A percentile compares a stretch with the other conserved stretches of the same genome.
These are phyloP conservation scores for Daldinia sp. DNA, from an alignment of 2,329 filamentous ascomycete species.

Conservation along the genomic window DNA sequence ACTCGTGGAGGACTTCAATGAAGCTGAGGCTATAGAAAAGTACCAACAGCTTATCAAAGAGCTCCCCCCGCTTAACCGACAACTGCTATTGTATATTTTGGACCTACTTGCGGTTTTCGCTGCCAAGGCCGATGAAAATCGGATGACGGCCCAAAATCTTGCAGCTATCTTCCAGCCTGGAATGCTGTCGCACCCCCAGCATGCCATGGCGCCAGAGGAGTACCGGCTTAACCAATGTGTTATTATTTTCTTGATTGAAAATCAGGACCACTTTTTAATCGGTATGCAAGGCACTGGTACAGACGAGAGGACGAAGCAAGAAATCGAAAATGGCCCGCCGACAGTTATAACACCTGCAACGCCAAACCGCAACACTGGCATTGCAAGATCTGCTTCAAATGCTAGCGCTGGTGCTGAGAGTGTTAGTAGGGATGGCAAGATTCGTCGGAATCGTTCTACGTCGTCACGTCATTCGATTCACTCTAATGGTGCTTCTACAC, in stretches of 20 bases:
- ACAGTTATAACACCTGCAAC: conserved; percentile 58
- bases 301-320: conserved; percentile 77
- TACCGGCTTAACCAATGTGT: conserved; percentile 97
- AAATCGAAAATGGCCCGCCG: conserved; percentile 74
- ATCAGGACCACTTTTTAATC: conserved; percentile 97
- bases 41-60: conserved; percentile 95
- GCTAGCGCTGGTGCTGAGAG: conserved; percentile 90
- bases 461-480: conserved; percentile 86
- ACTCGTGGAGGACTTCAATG: conserved; percentile 76
- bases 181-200: conserved; percentile 89
- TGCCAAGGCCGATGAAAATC: conserved; percentile 94
- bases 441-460: conserved; percentile 89
- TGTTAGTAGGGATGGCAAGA: conserved; percentile 78
- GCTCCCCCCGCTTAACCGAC: conserved; percentile 89
- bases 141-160: conserved; percentile 94
- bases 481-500: conserved; percentile 75
- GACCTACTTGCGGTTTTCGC: conserved; percentile 96
- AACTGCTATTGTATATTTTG: conserved; percentile 92
- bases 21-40: conserved; percentile 76
- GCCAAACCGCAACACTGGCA: conserved; percentile 58
- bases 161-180: conserved; percentile 98
- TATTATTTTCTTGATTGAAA: conserved; percentile 96
- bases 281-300: conserved; percentile 99
- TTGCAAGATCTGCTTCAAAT: conserved; percentile 83
- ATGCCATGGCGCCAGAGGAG: conserved; percentile 94